phyloP scores from a whole-genome alignment of 1,139 yeast species.

The Debaryomyces psychrophilus region DNA sequence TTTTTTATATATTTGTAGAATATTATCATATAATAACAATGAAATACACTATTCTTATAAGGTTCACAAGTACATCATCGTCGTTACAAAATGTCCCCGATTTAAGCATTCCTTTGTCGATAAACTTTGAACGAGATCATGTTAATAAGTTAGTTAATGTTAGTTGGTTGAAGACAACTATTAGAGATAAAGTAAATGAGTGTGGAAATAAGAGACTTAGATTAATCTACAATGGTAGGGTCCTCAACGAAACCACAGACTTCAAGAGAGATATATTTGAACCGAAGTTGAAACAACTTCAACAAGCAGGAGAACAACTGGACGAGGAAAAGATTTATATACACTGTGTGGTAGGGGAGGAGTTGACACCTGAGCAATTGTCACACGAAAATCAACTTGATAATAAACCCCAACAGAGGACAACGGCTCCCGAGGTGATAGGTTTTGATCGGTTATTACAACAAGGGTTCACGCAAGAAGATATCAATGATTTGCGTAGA shows the following conservation, averaged over 20 bases:
- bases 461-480: constrained; percentile 82
- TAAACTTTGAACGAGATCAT: constrained; percentile 36
- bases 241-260: constrained; percentile 62
- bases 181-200: constrained; percentile 30
- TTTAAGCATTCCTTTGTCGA: constrained; percentile 33
- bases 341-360: constrained; percentile 84
- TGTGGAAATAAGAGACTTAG: constrained; percentile 57
- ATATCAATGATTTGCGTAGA: constrained; percentile 67
- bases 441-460: constrained; percentile 84
- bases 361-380: constrained; percentile 58
- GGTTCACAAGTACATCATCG: constrained; percentile 36
- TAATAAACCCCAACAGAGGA: constrained; percentile 48
- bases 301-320: constrained; percentile 13
- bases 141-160: constrained; percentile 35
- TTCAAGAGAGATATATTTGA: constrained; percentile 53
- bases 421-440: constrained; percentile 69
- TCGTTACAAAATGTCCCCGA: constrained; percentile 29
- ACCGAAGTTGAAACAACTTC: constrained; percentile 25
- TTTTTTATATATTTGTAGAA: background rate
- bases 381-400: constrained; percentile 66
- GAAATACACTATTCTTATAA: constrained; percentile 27
- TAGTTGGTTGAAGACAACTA: constrained; percentile 33
- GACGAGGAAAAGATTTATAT: constrained; percentile 49
- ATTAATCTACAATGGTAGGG: constrained; percentile 74
- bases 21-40: constrained; percentile 11